Conservation (phyloP, 306 rosid genomes). For the Notholithocarpus densiflorus region DNA sequence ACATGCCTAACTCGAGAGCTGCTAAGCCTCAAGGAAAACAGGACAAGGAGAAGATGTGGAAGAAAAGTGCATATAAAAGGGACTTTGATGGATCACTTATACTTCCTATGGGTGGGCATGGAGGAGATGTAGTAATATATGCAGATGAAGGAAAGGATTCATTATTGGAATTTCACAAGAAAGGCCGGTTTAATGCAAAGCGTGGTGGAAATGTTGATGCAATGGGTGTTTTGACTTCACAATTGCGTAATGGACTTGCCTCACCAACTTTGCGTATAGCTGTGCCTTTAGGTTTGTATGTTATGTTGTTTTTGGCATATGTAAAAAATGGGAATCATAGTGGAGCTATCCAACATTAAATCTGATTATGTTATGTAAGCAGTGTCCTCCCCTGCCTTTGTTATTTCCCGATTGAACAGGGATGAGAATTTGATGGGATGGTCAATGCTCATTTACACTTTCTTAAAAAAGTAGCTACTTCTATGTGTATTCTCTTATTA, state of each 20-base stretch:
- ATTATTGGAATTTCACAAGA: conserved; percentile 60
- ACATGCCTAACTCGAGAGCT: conserved; percentile 33
- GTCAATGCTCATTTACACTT: not conserved
- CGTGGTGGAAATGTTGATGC: conserved; percentile 92
- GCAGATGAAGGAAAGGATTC: conserved; percentile 73
- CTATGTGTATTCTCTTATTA: not conserved
- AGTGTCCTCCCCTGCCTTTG: not conserved
- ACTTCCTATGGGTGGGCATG: conserved; percentile 80
- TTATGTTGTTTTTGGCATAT: not conserved
- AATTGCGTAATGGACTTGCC: conserved; percentile 51
- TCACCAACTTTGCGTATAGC: conserved; percentile 79
- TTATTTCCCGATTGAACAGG: not conserved
- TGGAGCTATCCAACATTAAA: not conserved
- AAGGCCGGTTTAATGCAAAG: conserved; percentile 52
- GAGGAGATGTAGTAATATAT: conserved; percentile 85
- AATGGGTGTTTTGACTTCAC: conserved; percentile 69
- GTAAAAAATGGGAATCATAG: not conserved
- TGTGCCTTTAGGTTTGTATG: conserved; percentile 88
- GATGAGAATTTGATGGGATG: not conserved
- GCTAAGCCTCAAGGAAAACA: conserved; percentile 31
- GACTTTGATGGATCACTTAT: conserved; percentile 81
- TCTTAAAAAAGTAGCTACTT: conserved; percentile 1
- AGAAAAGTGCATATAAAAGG: conserved; percentile 52
- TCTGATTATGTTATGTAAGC: not conserved
- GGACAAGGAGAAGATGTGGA: conserved; percentile 45